Base-by-base conservation (phyloP, 192 early-diverging fungal species). In the Podila epigama region DNA sequence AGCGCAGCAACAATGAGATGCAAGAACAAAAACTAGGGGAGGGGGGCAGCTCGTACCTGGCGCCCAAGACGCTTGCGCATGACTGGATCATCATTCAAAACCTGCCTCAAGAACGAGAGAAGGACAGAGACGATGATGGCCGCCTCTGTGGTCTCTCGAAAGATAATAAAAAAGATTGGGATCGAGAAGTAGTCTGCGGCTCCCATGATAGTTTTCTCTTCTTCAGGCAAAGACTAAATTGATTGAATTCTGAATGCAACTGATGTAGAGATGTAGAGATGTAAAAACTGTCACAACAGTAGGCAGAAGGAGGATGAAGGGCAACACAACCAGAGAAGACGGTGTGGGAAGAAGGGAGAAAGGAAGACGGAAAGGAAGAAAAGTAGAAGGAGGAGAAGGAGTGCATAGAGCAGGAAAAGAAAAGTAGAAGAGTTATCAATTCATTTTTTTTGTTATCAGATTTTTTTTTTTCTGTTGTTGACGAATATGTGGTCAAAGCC, bases 61-160 rank as follows among this genome's bases (percentile, higher is more conserved):
- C 66, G 73, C n/a, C 53, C 13, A 7, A 77, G 66, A 29, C 73
- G 66, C 32, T 59, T 63, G 22, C 60, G 65, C 34, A 77, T 51
- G 28, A 55, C 60, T 25, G 28, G 35, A 25, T 77, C 66, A 10
- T 52, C 37, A 20, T 29, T 25, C 25, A 77, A 32, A 18, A 77
- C 66, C 56, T 77, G 73, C 31, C 32, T 68, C 53, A 77, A 32
- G 66, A 95, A 95, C 16, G 92, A 83, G 22, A 95, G 84, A n/a
- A 96, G 77, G 11, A 98, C 93, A 2, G 91, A 90, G 55, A 98
- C 81, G 61, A 98, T 90, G 75, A 97, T 89, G 11, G 90, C 90
- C 1, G 92, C 93, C 83, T 98, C 96, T 10, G 90, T 83, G 29
- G 93, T 91, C 85, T 97, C 94, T 53, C 93, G 80, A 65, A 94